Evolutionary conservation across 148 eudicot species (phyloP), one percentile per base, ranked within the genome.

Genomic region (Spergularia marina): DNA sequence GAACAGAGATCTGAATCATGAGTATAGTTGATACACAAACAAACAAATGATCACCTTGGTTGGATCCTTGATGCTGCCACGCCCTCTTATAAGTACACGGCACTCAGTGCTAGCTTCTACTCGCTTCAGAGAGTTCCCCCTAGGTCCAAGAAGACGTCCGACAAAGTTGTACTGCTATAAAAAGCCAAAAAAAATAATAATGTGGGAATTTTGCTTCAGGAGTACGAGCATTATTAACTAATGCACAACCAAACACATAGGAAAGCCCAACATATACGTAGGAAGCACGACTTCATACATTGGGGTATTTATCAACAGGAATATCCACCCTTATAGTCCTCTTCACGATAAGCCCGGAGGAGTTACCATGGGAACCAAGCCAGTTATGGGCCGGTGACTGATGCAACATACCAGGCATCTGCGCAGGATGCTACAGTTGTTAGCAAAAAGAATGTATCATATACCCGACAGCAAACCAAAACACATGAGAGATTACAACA

Each of bases 51-150:
- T 73, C 83, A 96, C 99, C 94, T 90, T 90, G 58, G 76, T 76
- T 72, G 99, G 98, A 86, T 96, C 99, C 83, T 96, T 96, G 77
- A 96, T 92, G 87, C 98, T 91, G 70, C 99, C 99, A 74, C 97
- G 94, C 39, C 99, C 99, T 85, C 99, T 84, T 74, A 96, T 96
- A 51, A 92, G 91, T 76, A 96, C 97, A 79, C 99, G 99, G 58
- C 99, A 96, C 12, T 89, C 98, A 10, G 98, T 96, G 71, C 79
- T 88, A 76, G 97, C 94, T 86, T 96, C 99, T 18, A 96, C 98
- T 70, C 97, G 89, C 83, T 92, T 96, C 76, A 96, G 87, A 71
- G 99, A 96, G 88, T 96, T 92, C 54, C 99, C 99, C 80, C 99
- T 89, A 8, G 99, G 99, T 49, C 99, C 99, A 77, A 96, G 97